These are phyloP conservation scores for Berkeleyomyces basicola DNA, from an alignment of 2,329 filamentous ascomycete genomes.

Conservation along the genomic window DNA sequence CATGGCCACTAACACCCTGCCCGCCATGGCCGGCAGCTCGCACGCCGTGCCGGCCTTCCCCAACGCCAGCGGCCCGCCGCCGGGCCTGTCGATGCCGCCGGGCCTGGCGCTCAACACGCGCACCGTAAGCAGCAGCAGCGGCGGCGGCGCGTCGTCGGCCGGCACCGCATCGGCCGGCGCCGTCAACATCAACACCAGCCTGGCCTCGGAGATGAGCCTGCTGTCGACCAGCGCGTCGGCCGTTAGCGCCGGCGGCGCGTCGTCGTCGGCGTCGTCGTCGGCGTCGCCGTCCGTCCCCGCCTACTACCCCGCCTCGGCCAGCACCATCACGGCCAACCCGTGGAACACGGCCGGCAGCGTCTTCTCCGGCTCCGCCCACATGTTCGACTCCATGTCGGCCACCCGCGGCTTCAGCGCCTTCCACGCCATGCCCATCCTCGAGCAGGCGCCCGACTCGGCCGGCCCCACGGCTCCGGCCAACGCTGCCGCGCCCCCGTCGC, in stretches of 20 bases:
- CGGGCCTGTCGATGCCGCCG: constrained; percentile 61
- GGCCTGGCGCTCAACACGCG: constrained; percentile 33
- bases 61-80: constrained; percentile 59
- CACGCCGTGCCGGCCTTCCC: constrained; percentile 42
- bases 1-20: constrained; percentile 10
- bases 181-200: constrained; percentile 16
- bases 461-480: neutral
- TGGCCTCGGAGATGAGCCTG: constrained; percentile 14
- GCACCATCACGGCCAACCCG: constrained; percentile 6
- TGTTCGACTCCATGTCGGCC: neutral
- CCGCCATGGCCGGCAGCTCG: constrained; percentile 32
- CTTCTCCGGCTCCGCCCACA: neutral
- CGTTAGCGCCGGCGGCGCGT: neutral
- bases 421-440: neutral
- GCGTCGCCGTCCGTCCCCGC: constrained; percentile 3
- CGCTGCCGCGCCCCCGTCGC: neutral
- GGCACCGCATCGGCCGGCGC: constrained; percentile 1
- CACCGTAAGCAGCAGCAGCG: neutral
- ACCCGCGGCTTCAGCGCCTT: neutral
- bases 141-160: neutral
- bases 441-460: neutral
- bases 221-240: constrained; percentile 14
- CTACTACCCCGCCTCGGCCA: constrained; percentile 8
- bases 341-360: constrained; percentile 11
- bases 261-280: neutral